Percentiles rank a stretch among this genome's conserved stretches.
Evolutionary conservation across 2,329 filamentous ascomycete species (phyloP).

Genomic region (Tolypocladium ovalisporum): DNA sequence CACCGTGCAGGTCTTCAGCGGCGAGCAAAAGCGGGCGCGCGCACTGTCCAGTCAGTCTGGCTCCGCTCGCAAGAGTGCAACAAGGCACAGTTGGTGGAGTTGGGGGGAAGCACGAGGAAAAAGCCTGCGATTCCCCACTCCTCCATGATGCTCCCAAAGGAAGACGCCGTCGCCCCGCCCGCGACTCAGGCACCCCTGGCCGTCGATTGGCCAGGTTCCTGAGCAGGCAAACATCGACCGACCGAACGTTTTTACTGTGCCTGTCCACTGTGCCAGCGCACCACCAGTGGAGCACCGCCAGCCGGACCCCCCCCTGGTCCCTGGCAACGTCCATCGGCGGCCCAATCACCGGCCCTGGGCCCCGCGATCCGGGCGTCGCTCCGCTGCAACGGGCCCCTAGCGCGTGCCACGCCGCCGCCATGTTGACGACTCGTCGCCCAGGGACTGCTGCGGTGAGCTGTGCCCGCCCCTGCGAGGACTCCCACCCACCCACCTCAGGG

Average conservation of each 20-base stretch:
- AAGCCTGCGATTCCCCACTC: background rate
- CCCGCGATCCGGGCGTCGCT: background rate
- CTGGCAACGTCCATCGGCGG: background rate
- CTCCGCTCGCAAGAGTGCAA: too few species aligned
- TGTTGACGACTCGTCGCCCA: background rate
- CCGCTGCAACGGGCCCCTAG: background rate
- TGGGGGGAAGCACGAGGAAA: background rate
- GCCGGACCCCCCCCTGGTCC: background rate
- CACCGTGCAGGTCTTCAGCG: background rate
- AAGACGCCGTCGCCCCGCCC: background rate
- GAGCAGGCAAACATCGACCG: constrained; percentile 1
- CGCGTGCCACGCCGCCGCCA: background rate
- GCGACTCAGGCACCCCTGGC: constrained; percentile 12
- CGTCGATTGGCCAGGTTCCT: constrained; percentile 19
- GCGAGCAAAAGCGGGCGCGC: background rate
- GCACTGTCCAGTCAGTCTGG: background rate
- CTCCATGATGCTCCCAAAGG: background rate
- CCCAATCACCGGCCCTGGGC: background rate
- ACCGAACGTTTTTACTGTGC: background rate
- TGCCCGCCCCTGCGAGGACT: background rate
- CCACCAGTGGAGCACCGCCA: background rate
- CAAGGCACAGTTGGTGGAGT: too few species aligned
- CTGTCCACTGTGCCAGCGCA: background rate
- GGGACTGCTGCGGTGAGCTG: background rate
- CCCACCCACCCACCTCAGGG: background rate